Evolutionary conservation across 305 asterid species (phyloP).

Genomic region (Ilex paraguariensis): DNA sequence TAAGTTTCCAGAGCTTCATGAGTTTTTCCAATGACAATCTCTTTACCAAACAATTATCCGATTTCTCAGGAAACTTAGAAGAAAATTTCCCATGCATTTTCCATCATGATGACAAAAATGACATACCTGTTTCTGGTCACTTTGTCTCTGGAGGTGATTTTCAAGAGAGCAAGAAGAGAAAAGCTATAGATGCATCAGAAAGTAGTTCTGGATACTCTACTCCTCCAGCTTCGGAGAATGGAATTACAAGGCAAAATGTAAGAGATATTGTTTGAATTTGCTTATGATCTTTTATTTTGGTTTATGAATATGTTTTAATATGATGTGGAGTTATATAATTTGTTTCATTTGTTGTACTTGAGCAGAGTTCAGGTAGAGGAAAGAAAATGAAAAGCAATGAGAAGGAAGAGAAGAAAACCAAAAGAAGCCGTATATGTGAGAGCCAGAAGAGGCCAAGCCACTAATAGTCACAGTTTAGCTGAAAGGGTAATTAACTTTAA

Average conservation of each 20-base stretch:
- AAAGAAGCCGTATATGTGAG: constrained; percentile 83
- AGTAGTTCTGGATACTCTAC: constrained; percentile 52
- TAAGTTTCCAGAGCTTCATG: constrained; percentile 20
- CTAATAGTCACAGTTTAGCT: constrained; percentile 95
- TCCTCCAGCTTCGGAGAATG: constrained; percentile 54
- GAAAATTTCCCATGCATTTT: constrained; percentile 28
- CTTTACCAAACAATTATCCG: constrained; percentile 20
- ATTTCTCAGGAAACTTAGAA: constrained; percentile 31
- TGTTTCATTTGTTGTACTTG: not conserved
- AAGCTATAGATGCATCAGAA: constrained; percentile 35
- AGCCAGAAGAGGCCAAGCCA: constrained; percentile 91
- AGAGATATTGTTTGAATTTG: not conserved
- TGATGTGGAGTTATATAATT: not conserved
- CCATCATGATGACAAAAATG: constrained; percentile 18
- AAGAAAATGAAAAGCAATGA: constrained; percentile 37
- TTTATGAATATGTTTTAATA: too few species aligned
- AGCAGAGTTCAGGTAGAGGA: constrained; percentile 46
- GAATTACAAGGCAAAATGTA: constrained; percentile 39
- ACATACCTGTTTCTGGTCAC: constrained; percentile 15
- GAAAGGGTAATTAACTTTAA: constrained; percentile 54
- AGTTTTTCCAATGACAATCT: constrained; percentile 30
- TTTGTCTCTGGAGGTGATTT: constrained; percentile 15
- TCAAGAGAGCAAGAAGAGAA: constrained; percentile 39
- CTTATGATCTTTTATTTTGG: too few species aligned
- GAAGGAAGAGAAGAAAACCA: constrained; percentile 35